Evolutionary conservation across 345 rosid species (phyloP).

Genomic region (Triadica sebifera): DNA sequence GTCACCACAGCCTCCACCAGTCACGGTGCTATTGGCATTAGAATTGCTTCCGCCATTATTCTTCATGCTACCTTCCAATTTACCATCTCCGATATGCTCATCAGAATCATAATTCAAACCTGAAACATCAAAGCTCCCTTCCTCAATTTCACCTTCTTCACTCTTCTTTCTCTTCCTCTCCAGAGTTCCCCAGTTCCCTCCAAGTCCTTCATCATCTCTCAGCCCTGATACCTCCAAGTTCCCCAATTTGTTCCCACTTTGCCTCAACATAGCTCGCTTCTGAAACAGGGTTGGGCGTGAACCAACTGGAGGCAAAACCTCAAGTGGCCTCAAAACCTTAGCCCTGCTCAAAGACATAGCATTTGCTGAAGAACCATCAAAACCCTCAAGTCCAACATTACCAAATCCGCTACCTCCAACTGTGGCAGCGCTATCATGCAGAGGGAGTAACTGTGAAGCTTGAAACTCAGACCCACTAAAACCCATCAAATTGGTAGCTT

Average conservation of each 20-base stretch:
- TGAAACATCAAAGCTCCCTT: conserved; percentile 51
- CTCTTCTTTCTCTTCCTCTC: conserved; percentile 31
- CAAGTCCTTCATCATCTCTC: conserved; percentile 25
- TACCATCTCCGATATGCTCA: conserved; percentile 44
- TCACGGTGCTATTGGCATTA: conserved; percentile 43
- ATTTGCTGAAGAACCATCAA: conserved; percentile 41
- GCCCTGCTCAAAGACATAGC: conserved; percentile 31
- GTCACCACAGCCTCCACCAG: conserved; percentile 41
- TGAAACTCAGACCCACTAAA: conserved; percentile 40
- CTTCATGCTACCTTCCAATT: conserved; percentile 40
- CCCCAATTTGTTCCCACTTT: conserved; percentile 42
- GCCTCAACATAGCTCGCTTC: conserved; percentile 70
- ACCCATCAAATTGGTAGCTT: conserved; percentile 39
- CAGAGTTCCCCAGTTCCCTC: conserved; percentile 19
- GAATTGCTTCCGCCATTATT: conserved; percentile 51
- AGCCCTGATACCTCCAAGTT: conserved; percentile 51
- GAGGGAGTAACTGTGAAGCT: conserved; percentile 35
- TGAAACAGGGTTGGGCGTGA: conserved; percentile 75
- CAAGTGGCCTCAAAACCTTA: conserved; percentile 53
- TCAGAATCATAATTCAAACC: conserved; percentile 81
- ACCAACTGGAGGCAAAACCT: conserved; percentile 52
- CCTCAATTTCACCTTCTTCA: conserved; percentile 50
- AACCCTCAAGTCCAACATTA: conserved; percentile 43
- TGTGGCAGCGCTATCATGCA: conserved; percentile 32
- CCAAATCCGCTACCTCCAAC: conserved; percentile 25